Evolutionary conservation across 805 yeast species (phyloP), one percentile per base, ranked within the genome.

Genomic region (Starmerella gropengiesseri): DNA sequence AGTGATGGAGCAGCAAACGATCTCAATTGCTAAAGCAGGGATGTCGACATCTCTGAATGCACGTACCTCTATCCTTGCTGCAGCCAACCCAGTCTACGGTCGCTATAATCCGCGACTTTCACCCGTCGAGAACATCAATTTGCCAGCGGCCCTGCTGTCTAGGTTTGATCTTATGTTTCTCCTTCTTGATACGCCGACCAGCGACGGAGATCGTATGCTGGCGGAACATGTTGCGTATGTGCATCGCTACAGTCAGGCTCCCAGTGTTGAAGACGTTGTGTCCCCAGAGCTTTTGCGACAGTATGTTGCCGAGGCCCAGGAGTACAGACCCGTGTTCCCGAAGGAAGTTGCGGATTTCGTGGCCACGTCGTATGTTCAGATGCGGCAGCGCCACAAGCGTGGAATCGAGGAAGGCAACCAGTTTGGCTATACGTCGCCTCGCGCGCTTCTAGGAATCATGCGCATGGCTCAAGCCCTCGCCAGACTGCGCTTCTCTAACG

Each of bases 1-100:
- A 69, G 98, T 91, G 26, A 91, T 91, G 98, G 98, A 91, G 66
- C 98, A 91, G 62, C 98, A 91, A 64, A 91, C 98, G 2, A 91
- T 91, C 46, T 83, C 95, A 18, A 91, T 91, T 45, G 83, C 96
- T 32, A 91, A 91, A 63, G 98, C 98, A 3, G 98, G 98, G 53
- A 91, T 91, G 54, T 83, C 91, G 49, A 91, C 98, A 8, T 84
- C 96, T 2, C 69, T 91, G 54, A 91, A 91, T 60, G 98, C 98
- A 7, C 75, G 98, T 60, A 75, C 97, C 0, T 87, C 96, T 5
- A 83, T 91, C 47, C 65, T 91, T 50, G 98, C 98, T 0, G 98
- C 98, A 23, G 98, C 98, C n/a, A 91, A 91, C 66, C 98, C 98
- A 16, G 67, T 87, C 28, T 87, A 82, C 60, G 97, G 98, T 44